A percentile compares a stretch with the other conserved stretches of the same genome.
phyloP scores from a whole-genome alignment of 164 flowering plant genomes.

The Sextonia rubra region DNA sequence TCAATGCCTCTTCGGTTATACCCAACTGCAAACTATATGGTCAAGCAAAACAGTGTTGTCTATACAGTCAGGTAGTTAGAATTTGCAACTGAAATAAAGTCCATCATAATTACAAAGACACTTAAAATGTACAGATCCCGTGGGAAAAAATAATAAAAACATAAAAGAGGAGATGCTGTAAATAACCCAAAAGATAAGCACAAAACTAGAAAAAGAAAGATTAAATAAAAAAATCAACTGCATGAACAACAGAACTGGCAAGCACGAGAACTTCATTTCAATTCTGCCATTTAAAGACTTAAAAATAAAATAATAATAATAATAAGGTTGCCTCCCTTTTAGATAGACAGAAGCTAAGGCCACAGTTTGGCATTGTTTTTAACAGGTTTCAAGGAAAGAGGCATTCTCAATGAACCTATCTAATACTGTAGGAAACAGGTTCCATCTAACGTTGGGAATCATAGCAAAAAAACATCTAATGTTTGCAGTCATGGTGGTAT shows the following conservation, averaged over 20 bases:
- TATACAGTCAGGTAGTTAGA: neutral
- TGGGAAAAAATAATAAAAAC: too few species aligned
- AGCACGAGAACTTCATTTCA: too few species aligned
- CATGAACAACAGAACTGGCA: neutral
- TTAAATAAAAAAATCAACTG: neutral
- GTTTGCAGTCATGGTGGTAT: too few species aligned
- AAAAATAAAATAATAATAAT: neutral
- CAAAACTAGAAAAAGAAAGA: neutral
- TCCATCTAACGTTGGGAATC: too few species aligned
- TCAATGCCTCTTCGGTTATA: slow-evolving; percentile 83
- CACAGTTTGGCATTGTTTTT: too few species aligned
- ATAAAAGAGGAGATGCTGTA: neutral
- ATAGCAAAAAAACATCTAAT: too few species aligned
- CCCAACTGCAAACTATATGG: slow-evolving; percentile 77
- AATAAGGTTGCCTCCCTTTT: too few species aligned
- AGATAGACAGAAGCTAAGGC: too few species aligned
- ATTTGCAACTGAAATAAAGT: neutral
- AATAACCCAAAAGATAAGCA: neutral
- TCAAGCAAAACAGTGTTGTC: neutral
- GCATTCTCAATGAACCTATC: too few species aligned
- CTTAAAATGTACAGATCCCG: neutral
- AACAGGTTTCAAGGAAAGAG: too few species aligned
- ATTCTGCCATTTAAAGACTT: neutral
- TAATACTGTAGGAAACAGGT: too few species aligned
- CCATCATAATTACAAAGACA: neutral